phyloP scores from a whole-genome alignment of 108 stramenopile genomes.

The Asterionellopsis glacialis region DNA sequence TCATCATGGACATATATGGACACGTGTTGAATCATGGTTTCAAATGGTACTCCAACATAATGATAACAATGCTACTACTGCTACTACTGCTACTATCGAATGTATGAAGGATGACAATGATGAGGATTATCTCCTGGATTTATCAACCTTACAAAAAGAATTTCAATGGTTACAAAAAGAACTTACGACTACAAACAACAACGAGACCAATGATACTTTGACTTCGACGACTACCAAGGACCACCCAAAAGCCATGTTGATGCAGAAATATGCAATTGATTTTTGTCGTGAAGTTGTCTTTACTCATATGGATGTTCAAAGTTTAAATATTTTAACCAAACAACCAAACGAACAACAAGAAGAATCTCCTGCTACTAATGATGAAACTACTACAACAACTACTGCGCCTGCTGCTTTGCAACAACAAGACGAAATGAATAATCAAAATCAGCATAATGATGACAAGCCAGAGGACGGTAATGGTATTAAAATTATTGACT shows the following conservation, averaged over 20 bases:
- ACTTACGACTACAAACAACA: conserved; percentile 4
- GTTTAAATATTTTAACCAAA: conserved; percentile 33
- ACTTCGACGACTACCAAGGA: not conserved
- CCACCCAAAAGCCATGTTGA: not conserved
- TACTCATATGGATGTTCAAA: conserved; percentile 59
- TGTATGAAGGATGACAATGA: too few relatives aligned
- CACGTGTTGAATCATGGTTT: conserved; percentile 7
- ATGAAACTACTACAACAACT: too few relatives aligned
- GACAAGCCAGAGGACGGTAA: conserved; percentile 9
- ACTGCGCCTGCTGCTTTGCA: too few relatives aligned
- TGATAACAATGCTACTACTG: too few relatives aligned
- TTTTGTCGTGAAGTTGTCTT: conserved; percentile 43
- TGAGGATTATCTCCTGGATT: not conserved
- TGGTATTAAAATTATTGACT: conserved; percentile 63
- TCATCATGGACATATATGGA: not conserved
- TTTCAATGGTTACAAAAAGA: conserved; percentile 34
- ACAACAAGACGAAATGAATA: too few relatives aligned
- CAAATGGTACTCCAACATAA: not conserved
- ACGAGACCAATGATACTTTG: not conserved
- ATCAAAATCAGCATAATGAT: too few relatives aligned
- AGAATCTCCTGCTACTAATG: too few relatives aligned
- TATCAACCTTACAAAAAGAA: conserved; percentile 10
- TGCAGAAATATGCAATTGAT: conserved; percentile 7
- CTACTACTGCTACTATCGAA: too few relatives aligned
- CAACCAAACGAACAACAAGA: too few relatives aligned